phyloP scores from a whole-genome alignment of 192 early-diverging fungal genomes.

The Gamsiella multidivaricata region DNA sequence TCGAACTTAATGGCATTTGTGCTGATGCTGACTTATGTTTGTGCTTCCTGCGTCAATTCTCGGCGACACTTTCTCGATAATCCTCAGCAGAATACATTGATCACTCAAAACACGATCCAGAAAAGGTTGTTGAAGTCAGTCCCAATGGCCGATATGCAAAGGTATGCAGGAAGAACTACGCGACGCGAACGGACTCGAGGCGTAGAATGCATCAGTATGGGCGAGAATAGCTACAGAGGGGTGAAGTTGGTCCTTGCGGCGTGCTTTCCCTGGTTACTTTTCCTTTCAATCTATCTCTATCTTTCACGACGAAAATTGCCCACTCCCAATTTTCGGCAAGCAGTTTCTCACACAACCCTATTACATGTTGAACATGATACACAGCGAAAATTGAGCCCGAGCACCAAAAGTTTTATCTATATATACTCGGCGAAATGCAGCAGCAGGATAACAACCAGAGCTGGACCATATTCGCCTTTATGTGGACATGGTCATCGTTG shows the following conservation, averaged over 20 bases:
- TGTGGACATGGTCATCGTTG: not conserved
- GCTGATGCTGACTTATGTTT: too few species aligned
- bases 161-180: constrained; percentile 27
- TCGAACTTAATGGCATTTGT: too few species aligned
- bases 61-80: not conserved
- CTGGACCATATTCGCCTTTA: not conserved
- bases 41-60: not conserved
- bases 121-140: constrained; percentile 66
- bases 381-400: not conserved
- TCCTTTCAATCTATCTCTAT: too few species aligned
- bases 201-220: not conserved
- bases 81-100: constrained; percentile 60
- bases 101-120: constrained; percentile 62
- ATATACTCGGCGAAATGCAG: not conserved
- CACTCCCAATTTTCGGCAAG: not conserved
- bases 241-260: too few species aligned
- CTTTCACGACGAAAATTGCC: not conserved
- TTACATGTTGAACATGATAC: too few species aligned
- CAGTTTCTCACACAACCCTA: too few species aligned
- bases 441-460: not conserved
- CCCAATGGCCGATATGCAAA: constrained; percentile 63
- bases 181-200: not conserved
- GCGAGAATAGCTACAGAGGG: not conserved
- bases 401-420: not conserved
- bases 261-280: too few species aligned